Conservation (phyloP, 116 monocot genomes). For the Posidonia oceanica region DNA sequence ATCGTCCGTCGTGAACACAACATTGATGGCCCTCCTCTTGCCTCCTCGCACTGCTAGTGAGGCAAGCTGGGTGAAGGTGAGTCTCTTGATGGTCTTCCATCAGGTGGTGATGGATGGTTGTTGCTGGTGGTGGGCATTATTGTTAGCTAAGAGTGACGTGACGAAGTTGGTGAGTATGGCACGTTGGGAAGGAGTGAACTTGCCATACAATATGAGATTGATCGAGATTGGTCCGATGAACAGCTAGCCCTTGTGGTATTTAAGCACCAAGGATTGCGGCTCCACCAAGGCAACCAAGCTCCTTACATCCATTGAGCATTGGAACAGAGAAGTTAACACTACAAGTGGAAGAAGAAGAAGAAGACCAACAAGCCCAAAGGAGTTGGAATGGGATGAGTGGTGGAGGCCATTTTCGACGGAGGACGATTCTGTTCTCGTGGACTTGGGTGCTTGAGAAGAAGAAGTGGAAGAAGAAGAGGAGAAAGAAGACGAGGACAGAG, state of each 20-base stretch:
- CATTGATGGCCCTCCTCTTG: neutral
- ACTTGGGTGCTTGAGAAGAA: too few relatives aligned
- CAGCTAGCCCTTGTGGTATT: slow-evolving; percentile 9
- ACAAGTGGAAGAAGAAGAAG: too few relatives aligned
- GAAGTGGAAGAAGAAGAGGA: too few relatives aligned
- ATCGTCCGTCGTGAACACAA: slow-evolving; percentile 48
- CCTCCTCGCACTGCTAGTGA: neutral
- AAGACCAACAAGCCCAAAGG: too few relatives aligned
- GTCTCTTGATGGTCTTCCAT: slow-evolving; percentile 8
- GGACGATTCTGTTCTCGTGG: too few relatives aligned
- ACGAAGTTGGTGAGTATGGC: slow-evolving; percentile 7
- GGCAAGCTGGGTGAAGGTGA: neutral
- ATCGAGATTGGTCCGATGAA: neutral
- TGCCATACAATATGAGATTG: slow-evolving; percentile 6
- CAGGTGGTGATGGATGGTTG: neutral
- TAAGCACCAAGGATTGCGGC: slow-evolving; percentile 6
- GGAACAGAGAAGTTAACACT: too few relatives aligned
- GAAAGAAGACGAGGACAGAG: too few relatives aligned
- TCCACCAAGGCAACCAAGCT: neutral
- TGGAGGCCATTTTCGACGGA: too few relatives aligned
- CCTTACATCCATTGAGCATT: too few relatives aligned
- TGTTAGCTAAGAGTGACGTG: too few relatives aligned
- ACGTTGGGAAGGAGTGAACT: slow-evolving; percentile 3
- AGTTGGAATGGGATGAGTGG: too few relatives aligned
- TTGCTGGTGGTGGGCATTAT: too few relatives aligned